A percentile compares a stretch with the other conserved stretches of the same genome.
phyloP scores from a whole-genome alignment of 1,139 yeast species.

The Pichia kudriavzevii region DNA sequence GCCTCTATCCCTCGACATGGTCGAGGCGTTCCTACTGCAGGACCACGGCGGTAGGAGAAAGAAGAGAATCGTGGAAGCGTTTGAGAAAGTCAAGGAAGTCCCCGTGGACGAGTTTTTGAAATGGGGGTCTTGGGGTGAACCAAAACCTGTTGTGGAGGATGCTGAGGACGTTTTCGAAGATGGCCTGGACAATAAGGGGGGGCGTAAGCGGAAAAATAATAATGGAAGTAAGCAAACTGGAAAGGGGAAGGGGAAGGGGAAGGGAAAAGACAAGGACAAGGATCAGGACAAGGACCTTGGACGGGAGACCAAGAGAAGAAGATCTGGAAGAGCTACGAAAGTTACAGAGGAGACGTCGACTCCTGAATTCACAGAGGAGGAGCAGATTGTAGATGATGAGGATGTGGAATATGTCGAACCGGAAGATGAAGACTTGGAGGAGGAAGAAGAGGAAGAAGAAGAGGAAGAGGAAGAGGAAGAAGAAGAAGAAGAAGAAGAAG shows the following conservation, averaged over 20 bases:
- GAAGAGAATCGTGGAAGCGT: constrained; percentile 24
- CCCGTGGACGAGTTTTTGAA: constrained; percentile 21
- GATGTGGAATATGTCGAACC: constrained; percentile 12
- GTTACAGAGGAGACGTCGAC: not conserved
- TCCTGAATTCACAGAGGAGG: constrained; percentile 10
- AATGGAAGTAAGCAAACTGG: not conserved
- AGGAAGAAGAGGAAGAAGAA: constrained; percentile 9
- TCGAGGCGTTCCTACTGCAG: too few relatives aligned
- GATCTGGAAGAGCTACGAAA: constrained; percentile 2
- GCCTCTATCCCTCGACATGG: constrained; percentile 23
- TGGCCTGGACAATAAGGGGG: not conserved
- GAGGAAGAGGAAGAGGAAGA: constrained; percentile 7
- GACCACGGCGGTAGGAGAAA: constrained; percentile 17
- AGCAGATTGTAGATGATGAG: constrained; percentile 7
- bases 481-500: constrained; percentile 3
- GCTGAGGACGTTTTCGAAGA: constrained; percentile 2
- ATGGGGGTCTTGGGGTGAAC: constrained; percentile 27
- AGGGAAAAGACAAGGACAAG: not conserved
- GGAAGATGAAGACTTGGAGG: constrained; percentile 8
- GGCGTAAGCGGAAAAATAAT: not conserved
- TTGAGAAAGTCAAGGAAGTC: constrained; percentile 24
- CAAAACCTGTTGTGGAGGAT: constrained; percentile 16
- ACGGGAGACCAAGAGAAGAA: constrained; percentile 2
- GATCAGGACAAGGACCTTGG: not conserved
- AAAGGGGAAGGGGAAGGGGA: not conserved